Percentiles rank a stretch among this genome's conserved stretches.
These are phyloP conservation scores for Hypoxylon cercidicola DNA, from an alignment of 495 filamentous ascomycete species.

Conservation along the genomic window DNA sequence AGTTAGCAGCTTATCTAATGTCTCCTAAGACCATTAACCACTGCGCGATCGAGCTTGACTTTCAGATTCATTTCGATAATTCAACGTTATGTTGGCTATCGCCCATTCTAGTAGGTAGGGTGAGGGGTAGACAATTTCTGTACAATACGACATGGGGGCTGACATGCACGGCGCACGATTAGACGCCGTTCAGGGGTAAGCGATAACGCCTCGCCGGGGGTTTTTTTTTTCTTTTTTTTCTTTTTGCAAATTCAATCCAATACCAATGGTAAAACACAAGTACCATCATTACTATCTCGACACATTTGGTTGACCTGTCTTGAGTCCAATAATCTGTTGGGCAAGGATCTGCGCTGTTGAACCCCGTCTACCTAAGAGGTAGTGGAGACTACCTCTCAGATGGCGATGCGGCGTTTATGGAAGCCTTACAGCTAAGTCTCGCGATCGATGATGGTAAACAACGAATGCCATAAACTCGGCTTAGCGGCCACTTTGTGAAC, in stretches of 20 bases:
- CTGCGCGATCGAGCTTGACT: constrained; percentile 2
- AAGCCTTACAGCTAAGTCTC: not conserved
- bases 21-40: not conserved
- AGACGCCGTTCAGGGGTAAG: not conserved
- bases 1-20: not conserved
- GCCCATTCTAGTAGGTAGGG: too few species aligned
- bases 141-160: not conserved
- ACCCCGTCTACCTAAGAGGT: too few species aligned
- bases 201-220: not conserved
- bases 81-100: too few species aligned
- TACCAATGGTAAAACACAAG: too few species aligned
- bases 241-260: not conserved
- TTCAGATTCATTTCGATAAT: not conserved
- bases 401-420: too few species aligned
- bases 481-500: not conserved
- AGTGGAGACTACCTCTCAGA: too few species aligned
- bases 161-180: not conserved
- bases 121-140: not conserved
- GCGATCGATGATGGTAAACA: not conserved
- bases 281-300: too few species aligned
- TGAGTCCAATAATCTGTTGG: too few species aligned
- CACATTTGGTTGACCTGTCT: too few species aligned
- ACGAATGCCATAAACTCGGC: not conserved
- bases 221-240: too few species aligned
- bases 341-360: too few species aligned